phyloP scores from a whole-genome alignment of 2,329 filamentous ascomycete genomes.

The Penicillium thymicola region DNA sequence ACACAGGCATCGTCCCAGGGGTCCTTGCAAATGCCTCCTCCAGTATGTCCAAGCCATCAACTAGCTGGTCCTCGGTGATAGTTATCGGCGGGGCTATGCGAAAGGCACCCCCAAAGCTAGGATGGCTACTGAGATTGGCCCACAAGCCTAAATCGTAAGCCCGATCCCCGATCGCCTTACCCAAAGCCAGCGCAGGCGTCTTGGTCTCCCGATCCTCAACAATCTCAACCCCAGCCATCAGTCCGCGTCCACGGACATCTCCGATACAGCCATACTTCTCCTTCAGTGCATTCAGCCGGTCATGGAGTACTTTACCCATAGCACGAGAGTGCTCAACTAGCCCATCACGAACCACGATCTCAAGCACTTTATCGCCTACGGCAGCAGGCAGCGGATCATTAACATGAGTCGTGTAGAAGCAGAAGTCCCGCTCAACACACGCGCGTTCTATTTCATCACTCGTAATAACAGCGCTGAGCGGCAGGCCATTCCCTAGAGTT shows the following conservation, averaged over 20 bases:
- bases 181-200: constrained; percentile 48
- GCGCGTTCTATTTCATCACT: constrained; percentile 51
- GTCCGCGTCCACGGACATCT: constrained; percentile 57
- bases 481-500: constrained; percentile 59
- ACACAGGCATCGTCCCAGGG: neutral
- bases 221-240: constrained; percentile 60
- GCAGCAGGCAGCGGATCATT: constrained; percentile 61
- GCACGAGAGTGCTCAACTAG: constrained; percentile 48
- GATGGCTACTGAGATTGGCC: constrained; percentile 55
- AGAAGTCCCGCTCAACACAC: constrained; percentile 49
- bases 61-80: constrained; percentile 50
- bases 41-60: constrained; percentile 53
- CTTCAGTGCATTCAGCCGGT: constrained; percentile 47
- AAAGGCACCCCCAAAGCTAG: constrained; percentile 56
- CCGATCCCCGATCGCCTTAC: constrained; percentile 46
- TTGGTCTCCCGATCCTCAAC: constrained; percentile 52
- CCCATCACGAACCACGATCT: constrained; percentile 57
- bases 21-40: constrained; percentile 51
- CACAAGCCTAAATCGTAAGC: constrained; percentile 55
- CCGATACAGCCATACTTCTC: constrained; percentile 58
- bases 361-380: constrained; percentile 60
- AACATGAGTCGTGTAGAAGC: constrained; percentile 61
- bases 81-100: constrained; percentile 61
- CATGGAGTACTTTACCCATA: constrained; percentile 48
- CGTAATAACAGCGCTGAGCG: constrained; percentile 57